Base-by-base conservation (phyloP, 805 yeast genomes). In the Lipomyces starkeyi region DNA sequence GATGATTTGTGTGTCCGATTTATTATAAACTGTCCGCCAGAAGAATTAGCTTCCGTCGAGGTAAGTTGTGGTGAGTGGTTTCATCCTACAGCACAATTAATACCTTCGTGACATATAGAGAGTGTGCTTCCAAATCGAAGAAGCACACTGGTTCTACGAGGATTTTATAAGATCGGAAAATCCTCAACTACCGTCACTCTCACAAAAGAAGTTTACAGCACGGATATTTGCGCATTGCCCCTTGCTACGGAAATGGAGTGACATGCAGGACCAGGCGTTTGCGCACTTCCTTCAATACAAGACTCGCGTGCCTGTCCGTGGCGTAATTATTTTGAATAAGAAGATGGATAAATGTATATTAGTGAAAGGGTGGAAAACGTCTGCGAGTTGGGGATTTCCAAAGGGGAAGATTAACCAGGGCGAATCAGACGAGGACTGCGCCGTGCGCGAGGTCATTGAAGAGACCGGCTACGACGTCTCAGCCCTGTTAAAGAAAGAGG, bases 91-190 rank as follows among this genome's bases (percentile, higher is more conserved):
- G 27, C 37, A 9, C 2, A 34, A 3, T 32, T 37, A 47, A 49
- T n/a, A 3, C 2, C 9, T 54, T 34, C 40, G 9, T 75, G 78
- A 57, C 77, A 29, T 76, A 11, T 79, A 86, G 76, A 84, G 99
- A 76, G 90, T 93, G 32, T 86, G 93, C 75, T 95, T 95, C 80
- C 97, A 93, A 77, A 88, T 95, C 55, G 99, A 95, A 81, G 98
- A 95, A 78, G 99, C 99, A 1, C 97, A 93, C 73, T 95, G 99
- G 99, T 95, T 91, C 76, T 95, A 93, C 79, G 85, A 90, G 61
- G 99, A 95, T 79, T 93, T 89, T 74, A 83, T 89, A 13, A 84
- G 93, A 47, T 85, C 84, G 47, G 80, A 88, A 74, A 90, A 92
- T 77, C 93, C 95, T 2, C 78, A 83, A 40, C 82, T 94, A 67